These are phyloP conservation scores for Mucor irregularis DNA, from an alignment of 371 early-diverging fungal species.

Conservation along the genomic window DNA sequence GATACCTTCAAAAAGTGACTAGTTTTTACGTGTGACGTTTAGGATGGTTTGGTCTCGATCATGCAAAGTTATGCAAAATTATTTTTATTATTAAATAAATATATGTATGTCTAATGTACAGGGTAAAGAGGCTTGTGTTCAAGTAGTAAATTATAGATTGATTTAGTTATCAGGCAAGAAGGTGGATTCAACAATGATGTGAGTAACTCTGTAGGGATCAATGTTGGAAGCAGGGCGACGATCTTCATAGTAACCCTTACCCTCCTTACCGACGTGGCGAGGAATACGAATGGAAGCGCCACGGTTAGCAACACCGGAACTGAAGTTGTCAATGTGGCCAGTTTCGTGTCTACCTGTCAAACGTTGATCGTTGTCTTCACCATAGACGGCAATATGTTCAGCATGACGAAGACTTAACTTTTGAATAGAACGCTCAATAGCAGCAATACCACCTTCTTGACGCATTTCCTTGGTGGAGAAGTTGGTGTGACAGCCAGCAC, in stretches of 20 bases:
- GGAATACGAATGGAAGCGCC: slow-evolving; percentile 72
- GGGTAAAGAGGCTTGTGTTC: too few species aligned
- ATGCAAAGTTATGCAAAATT: too few species aligned
- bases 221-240: slow-evolving; percentile 68
- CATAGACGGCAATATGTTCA: slow-evolving; percentile 67
- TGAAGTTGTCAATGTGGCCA: slow-evolving; percentile 60
- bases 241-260: slow-evolving; percentile 65
- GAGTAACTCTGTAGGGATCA: slow-evolving; percentile 65
- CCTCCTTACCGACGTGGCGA: slow-evolving; percentile 60
- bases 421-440: slow-evolving; percentile 59
- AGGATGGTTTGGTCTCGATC: too few species aligned
- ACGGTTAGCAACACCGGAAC: slow-evolving; percentile 64
- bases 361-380: slow-evolving; percentile 65
- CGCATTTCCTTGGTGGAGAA: slow-evolving; percentile 66
- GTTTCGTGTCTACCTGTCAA: slow-evolving; percentile 65
- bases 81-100: too few species aligned
- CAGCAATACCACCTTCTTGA: slow-evolving; percentile 53
- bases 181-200: slow-evolving; percentile 56
- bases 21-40: too few species aligned
- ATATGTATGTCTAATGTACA: slow-evolving; percentile 3
- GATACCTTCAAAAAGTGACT: too few species aligned
- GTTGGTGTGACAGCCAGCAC: slow-evolving; percentile 58
- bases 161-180: slow-evolving; percentile 24
- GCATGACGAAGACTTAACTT: slow-evolving; percentile 51
- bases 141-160: neutral